phyloP scores from a whole-genome alignment of 192 early-diverging fungal genomes.

The Entophlyctis luteolus region DNA sequence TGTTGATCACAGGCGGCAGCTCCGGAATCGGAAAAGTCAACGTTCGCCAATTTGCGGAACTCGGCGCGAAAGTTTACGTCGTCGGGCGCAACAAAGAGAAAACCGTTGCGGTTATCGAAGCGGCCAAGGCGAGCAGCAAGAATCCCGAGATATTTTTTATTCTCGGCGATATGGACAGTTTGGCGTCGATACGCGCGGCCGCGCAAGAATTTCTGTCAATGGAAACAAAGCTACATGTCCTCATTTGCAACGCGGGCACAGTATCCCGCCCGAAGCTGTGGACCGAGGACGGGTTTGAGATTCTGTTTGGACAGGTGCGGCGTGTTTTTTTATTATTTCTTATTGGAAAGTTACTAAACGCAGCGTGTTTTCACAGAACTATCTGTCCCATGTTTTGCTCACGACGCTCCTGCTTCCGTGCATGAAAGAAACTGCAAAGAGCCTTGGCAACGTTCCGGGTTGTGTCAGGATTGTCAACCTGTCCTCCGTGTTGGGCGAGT shows the following conservation, averaged over 20 bases:
- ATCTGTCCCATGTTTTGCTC: slow-evolving; percentile 18
- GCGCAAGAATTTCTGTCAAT: neutral
- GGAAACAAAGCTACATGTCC: neutral
- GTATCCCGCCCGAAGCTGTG: neutral
- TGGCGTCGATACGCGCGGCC: neutral
- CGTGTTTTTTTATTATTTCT: neutral
- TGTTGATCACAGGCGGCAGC: slow-evolving; percentile 9
- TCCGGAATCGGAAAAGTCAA: slow-evolving; percentile 16
- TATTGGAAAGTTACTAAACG: neutral
- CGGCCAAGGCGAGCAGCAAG: neutral
- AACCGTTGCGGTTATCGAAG: slow-evolving; percentile 9
- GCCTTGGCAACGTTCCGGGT: neutral
- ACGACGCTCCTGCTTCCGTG: neutral
- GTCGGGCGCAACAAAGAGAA: slow-evolving; percentile 12
- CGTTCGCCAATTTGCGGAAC: slow-evolving; percentile 19
- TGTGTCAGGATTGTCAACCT: slow-evolving; percentile 15
- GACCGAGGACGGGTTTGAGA: neutral
- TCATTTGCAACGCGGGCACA: neutral
- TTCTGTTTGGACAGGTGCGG: neutral
- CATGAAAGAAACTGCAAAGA: neutral
- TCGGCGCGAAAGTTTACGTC: slow-evolving; percentile 22
- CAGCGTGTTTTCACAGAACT: slow-evolving; percentile 11
- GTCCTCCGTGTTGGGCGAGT: neutral
- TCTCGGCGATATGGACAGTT: neutral
- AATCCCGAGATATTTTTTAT: neutral